These are phyloP conservation scores for Torulaspora franciscae DNA, from an alignment of 805 yeast genomes.

Conservation along the genomic window DNA sequence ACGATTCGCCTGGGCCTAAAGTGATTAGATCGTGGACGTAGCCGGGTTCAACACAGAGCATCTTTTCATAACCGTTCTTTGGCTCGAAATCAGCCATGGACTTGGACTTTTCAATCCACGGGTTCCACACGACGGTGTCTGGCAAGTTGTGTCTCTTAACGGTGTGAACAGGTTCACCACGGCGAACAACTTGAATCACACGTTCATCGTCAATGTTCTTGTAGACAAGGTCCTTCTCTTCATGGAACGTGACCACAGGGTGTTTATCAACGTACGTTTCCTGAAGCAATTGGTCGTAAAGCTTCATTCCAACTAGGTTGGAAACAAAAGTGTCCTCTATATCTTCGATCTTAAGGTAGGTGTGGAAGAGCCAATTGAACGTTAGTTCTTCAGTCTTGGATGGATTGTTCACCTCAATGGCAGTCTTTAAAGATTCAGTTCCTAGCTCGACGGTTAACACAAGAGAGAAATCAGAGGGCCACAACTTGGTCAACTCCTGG, in stretches of 20 bases:
- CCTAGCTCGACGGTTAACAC: conserved; percentile 62
- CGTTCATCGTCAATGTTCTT: conserved; percentile 52
- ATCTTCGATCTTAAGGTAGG: conserved; percentile 72
- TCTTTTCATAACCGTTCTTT: conserved; percentile 70
- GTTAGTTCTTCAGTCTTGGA: conserved; percentile 54
- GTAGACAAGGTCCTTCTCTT: conserved; percentile 84
- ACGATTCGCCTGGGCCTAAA: conserved; percentile 64
- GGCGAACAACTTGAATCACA: conserved; percentile 60
- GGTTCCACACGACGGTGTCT: conserved; percentile 92
- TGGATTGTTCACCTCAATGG: conserved; percentile 70
- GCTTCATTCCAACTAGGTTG: conserved; percentile 67
- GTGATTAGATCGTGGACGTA: conserved; percentile 63
- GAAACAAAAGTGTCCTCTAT: conserved; percentile 72
- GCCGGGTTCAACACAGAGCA: conserved; percentile 97
- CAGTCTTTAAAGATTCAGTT: conserved; percentile 55
- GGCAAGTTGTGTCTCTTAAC: conserved; percentile 58
- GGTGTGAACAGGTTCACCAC: conserved; percentile 66
- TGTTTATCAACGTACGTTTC: conserved; percentile 62
- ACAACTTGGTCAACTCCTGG: conserved; percentile 56
- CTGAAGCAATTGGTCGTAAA: conserved; percentile 70
- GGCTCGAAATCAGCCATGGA: conserved; percentile 89
- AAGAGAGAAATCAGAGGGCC: conserved; percentile 68
- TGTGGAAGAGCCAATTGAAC: conserved; percentile 94
- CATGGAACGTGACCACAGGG: conserved; percentile 67
- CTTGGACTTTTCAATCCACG: conserved; percentile 81